Base-by-base conservation (phyloP, 371 early-diverging fungal genomes). In the Mucor saturninus region DNA sequence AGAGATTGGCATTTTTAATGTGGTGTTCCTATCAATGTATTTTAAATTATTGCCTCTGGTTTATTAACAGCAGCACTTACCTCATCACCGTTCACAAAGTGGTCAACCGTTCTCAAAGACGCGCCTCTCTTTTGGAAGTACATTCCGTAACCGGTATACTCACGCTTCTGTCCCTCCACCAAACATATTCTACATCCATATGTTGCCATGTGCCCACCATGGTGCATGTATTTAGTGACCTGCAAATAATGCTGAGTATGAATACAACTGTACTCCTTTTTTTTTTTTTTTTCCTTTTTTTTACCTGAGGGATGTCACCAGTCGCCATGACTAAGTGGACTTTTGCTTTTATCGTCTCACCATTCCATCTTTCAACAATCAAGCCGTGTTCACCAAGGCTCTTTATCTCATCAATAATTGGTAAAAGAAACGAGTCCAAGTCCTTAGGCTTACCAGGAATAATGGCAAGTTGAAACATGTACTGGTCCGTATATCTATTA, bases 381-480 rank as follows among this genome's bases (percentile, higher is more conserved):
- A 60, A 15, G 6, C 52, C 61, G 53, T 51, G n/a, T 1, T 30
- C 32, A 4, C 32, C 31, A 14, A 60, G 15, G 9, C 50, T 26
- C 4, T 28, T 11, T 2, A 60, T 28, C 21, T 42, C 52, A 1
- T 39, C 42, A 3, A 60, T 43, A 10, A 60, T 40, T 0, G n/a
- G 61, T n/a, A n/a, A 32, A 2, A 57, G 8, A 21, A 48, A 57
- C 2, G 58, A 57, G 26, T 57, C 58, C 7, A 57, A 26, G 26
- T 57, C 37, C 9, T 14, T 14, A 26, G 37, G 31, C 35, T 57
- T 57, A 8, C 58, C 58, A 13, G 58, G 58, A 6, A 57, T 10
- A n/a, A 57, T 57, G 0, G 48, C 46, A 6, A 57, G 26, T 35
- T 57, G 58, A 4, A 57, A 10, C 9, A 57, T 7, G 21, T 31